Percentiles rank a stretch among this genome's conserved stretches.
phyloP scores from a whole-genome alignment of 805 yeast genomes.

The Candida patagonica region DNA sequence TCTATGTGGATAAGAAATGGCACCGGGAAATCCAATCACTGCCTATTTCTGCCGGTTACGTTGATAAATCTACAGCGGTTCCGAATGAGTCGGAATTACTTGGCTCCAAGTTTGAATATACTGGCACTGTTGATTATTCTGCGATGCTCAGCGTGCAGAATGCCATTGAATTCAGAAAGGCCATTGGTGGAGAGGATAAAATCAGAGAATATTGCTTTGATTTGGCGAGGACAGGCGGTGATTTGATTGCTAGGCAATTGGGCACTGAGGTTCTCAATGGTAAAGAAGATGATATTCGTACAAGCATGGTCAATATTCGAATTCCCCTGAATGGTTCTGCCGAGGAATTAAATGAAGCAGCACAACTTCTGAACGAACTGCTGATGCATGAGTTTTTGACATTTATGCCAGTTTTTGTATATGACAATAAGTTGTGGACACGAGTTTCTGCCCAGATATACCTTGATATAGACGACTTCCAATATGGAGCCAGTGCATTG shows the following conservation, averaged over 20 bases:
- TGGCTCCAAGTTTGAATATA: constrained; percentile 38
- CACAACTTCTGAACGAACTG: constrained; percentile 14
- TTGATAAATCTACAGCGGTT: constrained; percentile 9
- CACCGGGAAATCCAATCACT: constrained; percentile 44
- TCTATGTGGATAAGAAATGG: constrained; percentile 46
- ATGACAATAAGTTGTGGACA: constrained; percentile 33
- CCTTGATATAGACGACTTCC: constrained; percentile 47
- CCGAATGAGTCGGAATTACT: constrained; percentile 16
- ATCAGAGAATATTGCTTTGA: constrained; percentile 40
- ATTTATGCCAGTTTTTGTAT: constrained; percentile 38
- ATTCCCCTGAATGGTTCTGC: constrained; percentile 27
- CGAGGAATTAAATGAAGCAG: constrained; percentile 17
- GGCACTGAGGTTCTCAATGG: constrained; percentile 33
- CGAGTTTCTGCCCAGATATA: constrained; percentile 57
- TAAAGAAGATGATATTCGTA: constrained; percentile 28
- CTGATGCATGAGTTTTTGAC: constrained; percentile 31
- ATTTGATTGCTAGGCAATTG: constrained; percentile 32
- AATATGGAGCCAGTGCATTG: constrained; percentile 36
- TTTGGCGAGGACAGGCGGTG: constrained; percentile 39
- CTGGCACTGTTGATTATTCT: constrained; percentile 44
- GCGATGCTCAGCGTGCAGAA: constrained; percentile 34
- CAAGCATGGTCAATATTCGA: constrained; percentile 38
- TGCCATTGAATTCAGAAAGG: constrained; percentile 46
- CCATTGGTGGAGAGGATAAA: constrained; percentile 46
- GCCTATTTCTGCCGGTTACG: constrained; percentile 47